Evolutionary conservation across 2,329 filamentous ascomycete genomes (phyloP), one percentile per base, ranked within the genome.

Genomic region (Fusarium circinatum): DNA sequence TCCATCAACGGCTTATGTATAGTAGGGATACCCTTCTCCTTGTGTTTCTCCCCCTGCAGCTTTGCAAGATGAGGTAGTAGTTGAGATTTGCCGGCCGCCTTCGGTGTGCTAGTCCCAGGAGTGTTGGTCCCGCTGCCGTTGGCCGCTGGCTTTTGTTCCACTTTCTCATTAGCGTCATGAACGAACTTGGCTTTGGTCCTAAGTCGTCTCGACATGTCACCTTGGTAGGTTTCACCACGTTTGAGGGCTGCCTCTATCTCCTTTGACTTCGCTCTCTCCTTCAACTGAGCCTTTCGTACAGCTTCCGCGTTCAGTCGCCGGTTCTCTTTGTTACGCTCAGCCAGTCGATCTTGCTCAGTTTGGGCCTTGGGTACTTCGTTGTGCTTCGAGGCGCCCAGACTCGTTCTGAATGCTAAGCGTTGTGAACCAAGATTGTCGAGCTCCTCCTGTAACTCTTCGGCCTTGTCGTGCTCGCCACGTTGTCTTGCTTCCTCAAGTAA

Each of bases 271-370:
- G 89, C 89, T 76, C 91, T 89, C 84, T 99, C 96, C 75, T 92
- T 92, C 63, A 98, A 87, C 80, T 98, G 93, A 2, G 95, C 96
- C 81, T 94, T 93, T 68, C 96, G 94, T n/a, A 98, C 93, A 54
- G 93, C 92, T 80, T 98, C 94, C n/a, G 90, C 89, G 79, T 98
- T 98, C 75, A 92, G 89, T 66, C 92, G 91, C 70, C 96, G 92
- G 82, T 98, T 98, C 79, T 93, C 90, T 34, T 90, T 87, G 83
- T 99, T 99, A 74, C 98, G 87, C 78, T 93, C 89, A 1, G 94
- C 93, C 30, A 98, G 88, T 34, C 93, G 92, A 73, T 97, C 94
- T 81, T 96, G 94, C 81, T 97, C 93, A 39, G 88, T 85, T 14
- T 87, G 85, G 76, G 86, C 82, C 63, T 83, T 83, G 49, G 85